Base-by-base conservation (phyloP, 2,329 filamentous ascomycete species). In the Fusarium albosuccineum region DNA sequence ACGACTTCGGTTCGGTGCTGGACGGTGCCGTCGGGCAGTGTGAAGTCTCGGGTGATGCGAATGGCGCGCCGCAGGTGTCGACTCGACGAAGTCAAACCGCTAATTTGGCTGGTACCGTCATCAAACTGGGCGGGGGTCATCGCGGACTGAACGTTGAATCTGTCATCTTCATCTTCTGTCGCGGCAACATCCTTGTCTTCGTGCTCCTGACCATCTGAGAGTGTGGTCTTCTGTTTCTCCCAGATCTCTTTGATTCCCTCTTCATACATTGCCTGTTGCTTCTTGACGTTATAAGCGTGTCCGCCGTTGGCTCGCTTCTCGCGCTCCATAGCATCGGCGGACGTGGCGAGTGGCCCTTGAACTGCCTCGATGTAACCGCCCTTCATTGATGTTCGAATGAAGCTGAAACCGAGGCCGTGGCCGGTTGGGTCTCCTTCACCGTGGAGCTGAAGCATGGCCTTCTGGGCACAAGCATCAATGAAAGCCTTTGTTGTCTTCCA, bases 401-500 rank as follows among this genome's bases (percentile, higher is more conserved):
- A 97, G 76, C 93, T 97, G 82, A 98, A 97, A 3, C 93, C 96
- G 62, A 97, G 89, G 2, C 96, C 96, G 73, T 94, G 92, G 26
- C 94, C 94, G 1, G 95, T 97, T 4, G 96, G 96, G 75, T 99
- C 96, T 57, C 96, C 96, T 68, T 97, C 93, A 17, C 96, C 96
- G 72, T 97, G 94, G 11, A 99, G 86, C 71, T 94, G 92, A 45
- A 99, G 86, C 96, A 99, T 99, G 4, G 96, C 96, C 77, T 99
- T 99, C 61, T 94, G 93, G 62, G 94, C 91, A 50, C 93, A 95
- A 2, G 96, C 96, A 68, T 97, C 92, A 61, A 97, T 87, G 79
- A 99, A 99, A 64, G 97, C 97, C 81, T 97, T 97, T 53, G 93
- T 97, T 0, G 94, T 95, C 72, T 95, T 93, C 96, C 96, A 99